Base-by-base conservation (phyloP, 2,329 filamentous ascomycete genomes). In the Penicillium polonicum region DNA sequence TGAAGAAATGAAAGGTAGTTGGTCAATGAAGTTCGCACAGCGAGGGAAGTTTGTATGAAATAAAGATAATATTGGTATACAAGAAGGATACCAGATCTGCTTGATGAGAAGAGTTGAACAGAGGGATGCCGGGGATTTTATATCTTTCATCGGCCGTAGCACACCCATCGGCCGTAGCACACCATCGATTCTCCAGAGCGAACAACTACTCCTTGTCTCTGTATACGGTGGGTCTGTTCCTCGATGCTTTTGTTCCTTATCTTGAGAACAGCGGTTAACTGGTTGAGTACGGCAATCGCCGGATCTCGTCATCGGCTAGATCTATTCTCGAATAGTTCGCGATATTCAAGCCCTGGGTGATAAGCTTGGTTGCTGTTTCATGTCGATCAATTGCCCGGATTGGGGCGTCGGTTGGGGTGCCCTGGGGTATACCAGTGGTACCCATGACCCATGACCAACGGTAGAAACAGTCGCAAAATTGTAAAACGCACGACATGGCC, bases 71-170 rank as follows among this genome's bases (percentile, higher is more conserved):
- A 21, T 41, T 52, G 52, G 15, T 51, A 46, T 38, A 44, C n/a
- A 33, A 35, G 21, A 35, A 23, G 12, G 48, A 52, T 57, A 10
- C 38, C 21, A 10, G 56, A 55, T 58, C 55, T 55, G 57, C 13
- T 59, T 48, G 50, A 56, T 58, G 51, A 54, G 35, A 54, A 36
- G 27, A 50, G 27, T 57, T 15, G 23, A 42, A 19, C n/a, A 9
- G 39, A 46, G 5, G 36, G 39, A 44, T 12, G n/a, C 1, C 27
- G 10, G 52, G 49, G 49, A 29, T 48, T 55, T 63, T 61, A 63
- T 63, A 65, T 48, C 48, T 58, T 38, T 50, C 12, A 13, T 52
- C 5, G n/a, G 33, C 33, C 23, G 48, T 52, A 33, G 15, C 41
- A 39, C 35, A 43, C 9, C 33, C 12, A 13, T 52, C 5, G n/a